Evolutionary conservation across 768 basidiomycete genomes (phyloP).

Genomic region (Ramaria sp.): DNA sequence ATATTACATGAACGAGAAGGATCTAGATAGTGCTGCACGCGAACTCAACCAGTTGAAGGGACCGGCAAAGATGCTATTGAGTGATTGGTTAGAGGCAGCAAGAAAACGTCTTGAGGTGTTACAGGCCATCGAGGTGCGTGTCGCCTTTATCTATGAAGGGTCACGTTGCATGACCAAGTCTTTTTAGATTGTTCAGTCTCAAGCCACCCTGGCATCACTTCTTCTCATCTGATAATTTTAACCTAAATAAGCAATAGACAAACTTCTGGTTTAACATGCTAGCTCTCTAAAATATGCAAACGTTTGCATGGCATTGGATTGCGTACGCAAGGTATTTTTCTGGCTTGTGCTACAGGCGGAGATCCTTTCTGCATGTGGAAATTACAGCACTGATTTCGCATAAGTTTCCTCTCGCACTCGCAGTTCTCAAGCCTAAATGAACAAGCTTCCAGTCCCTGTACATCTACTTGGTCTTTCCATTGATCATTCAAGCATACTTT

Average conservation of each 20-base stretch:
- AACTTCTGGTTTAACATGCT: too few species aligned
- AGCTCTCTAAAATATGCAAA: too few species aligned
- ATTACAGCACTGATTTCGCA: too few species aligned
- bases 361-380: too few species aligned
- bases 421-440: too few species aligned
- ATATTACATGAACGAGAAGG: conserved; percentile 83
- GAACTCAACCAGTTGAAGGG: conserved; percentile 89
- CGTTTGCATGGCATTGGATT: too few species aligned
- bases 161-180: neutral
- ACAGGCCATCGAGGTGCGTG: conserved; percentile 73
- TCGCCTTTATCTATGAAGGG: neutral
- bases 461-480: too few species aligned
- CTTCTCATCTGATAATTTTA: neutral
- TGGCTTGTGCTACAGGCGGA: too few species aligned
- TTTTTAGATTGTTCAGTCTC: neutral
- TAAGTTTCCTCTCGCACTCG: too few species aligned
- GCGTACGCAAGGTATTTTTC: too few species aligned
- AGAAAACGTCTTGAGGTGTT: conserved; percentile 80
- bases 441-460: too few species aligned
- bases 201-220: neutral
- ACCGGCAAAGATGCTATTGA: conserved; percentile 57
- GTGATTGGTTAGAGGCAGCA: conserved; percentile 89
- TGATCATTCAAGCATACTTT: too few species aligned
- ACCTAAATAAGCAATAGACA: neutral
- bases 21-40: conserved; percentile 78